Evolutionary conservation across 495 filamentous ascomycete genomes (phyloP).

Genomic region (Letharia lupina): DNA sequence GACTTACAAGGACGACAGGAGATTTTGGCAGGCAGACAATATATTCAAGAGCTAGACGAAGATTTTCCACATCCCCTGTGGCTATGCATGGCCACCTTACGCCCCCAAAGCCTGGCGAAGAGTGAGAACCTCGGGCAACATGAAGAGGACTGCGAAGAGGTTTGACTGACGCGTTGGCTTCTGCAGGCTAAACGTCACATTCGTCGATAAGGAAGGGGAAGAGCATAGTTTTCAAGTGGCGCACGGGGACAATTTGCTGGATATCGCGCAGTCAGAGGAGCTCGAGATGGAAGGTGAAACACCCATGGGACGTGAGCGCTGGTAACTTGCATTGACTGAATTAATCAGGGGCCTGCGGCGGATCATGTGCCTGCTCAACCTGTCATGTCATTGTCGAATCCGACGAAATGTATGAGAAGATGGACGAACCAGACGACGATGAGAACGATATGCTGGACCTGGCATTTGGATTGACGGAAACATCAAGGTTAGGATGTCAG

Average conservation of each 20-base stretch:
- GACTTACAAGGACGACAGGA: not conserved
- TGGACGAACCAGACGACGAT: constrained; percentile 88
- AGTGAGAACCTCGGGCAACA: constrained; percentile 46
- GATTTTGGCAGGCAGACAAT: not conserved
- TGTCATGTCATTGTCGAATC: constrained; percentile 92
- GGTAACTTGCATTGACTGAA: not conserved
- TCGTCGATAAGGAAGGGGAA: constrained; percentile 86
- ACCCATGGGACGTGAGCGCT: not conserved
- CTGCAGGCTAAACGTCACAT: constrained; percentile 74
- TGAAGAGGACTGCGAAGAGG: not conserved
- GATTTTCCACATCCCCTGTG: constrained; percentile 57
- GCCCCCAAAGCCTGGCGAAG: constrained; percentile 86
- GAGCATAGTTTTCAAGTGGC: constrained; percentile 68
- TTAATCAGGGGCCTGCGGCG: constrained; percentile 71
- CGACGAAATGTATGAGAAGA: constrained; percentile 77
- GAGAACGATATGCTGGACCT: constrained; percentile 99
- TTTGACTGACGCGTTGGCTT: constrained; percentile 4
- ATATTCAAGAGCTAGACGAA: constrained; percentile 35
- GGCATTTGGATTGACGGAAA: constrained; percentile 93
- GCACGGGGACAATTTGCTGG: constrained; percentile 83
- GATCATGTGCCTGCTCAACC: constrained; percentile 92
- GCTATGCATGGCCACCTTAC: constrained; percentile 67
- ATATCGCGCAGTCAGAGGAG: constrained; percentile 90
- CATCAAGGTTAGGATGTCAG: constrained; percentile 91
- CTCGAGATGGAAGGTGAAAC: constrained; percentile 85